Conservation (phyloP, 345 rosid genomes). For the Xanthoceras sorbifolium region DNA sequence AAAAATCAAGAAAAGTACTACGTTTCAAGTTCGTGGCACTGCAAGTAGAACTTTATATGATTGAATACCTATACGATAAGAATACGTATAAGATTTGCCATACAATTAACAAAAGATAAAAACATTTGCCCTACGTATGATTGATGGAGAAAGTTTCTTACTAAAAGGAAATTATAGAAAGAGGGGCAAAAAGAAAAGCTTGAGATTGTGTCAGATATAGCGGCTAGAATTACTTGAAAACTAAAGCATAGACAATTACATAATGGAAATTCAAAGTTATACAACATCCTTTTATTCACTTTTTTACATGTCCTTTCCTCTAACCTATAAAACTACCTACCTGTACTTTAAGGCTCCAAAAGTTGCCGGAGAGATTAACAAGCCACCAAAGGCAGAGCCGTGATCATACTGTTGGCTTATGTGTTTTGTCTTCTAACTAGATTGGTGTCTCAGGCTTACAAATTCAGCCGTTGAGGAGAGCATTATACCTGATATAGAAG, state of each 20-base stretch:
- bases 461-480: neutral
- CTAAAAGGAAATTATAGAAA: neutral
- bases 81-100: too few species aligned
- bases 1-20: too few species aligned
- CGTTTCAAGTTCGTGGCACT: too few species aligned
- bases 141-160: neutral
- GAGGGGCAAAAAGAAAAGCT: neutral
- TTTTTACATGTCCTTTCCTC: neutral
- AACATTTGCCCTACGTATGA: too few species aligned
- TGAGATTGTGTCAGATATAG: neutral
- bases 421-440: neutral
- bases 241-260: neutral
- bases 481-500: slow-evolving; percentile 1
- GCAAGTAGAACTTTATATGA: too few species aligned
- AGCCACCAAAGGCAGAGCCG: slow-evolving; percentile 3
- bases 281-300: neutral
- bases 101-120: too few species aligned
- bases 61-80: too few species aligned
- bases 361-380: slow-evolving; percentile 2
- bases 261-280: neutral
- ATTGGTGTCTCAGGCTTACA: neutral
- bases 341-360: neutral
- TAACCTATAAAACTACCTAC: neutral
- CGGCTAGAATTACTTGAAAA: neutral
- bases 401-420: neutral